Evolutionary conservation across 176 grass and related monocot genomes (phyloP), one percentile per base, ranked within the genome.

Genomic region (Phragmites australis): DNA sequence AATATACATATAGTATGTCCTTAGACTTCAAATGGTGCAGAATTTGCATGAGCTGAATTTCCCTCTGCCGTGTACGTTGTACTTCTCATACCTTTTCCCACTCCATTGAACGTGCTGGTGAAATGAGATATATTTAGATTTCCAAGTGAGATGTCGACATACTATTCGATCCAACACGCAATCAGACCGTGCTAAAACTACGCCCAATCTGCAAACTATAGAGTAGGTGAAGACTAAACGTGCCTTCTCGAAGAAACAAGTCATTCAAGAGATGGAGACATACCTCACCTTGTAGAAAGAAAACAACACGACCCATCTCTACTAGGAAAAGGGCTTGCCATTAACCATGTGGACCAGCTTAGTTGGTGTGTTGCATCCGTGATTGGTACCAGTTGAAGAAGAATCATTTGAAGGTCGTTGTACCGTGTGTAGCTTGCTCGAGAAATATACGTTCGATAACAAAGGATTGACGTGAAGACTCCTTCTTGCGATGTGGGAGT

Each of bases 201-300:
- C 58, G 41, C 67, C 15, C 65, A n/a, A 49, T 55, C 19, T 64
- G 31, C 77, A 54, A 71, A 72, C 26, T 56, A 63, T 12, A 47
- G 60, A 74, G 76, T 86, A 26, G 84, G 76, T 86, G 84, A 80
- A 80, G 84, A 86, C 68, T 86, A 80, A 78, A 23, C 9, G 67
- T 65, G 55, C 68, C 76, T 86, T 86, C 84, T 86, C 68, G 84
- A 86, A 65, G 84, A 74, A 80, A 80, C 48, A 79, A 72, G 68
- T 80, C 84, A 46, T 74, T 30, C 37, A 66, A 86, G 27, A 21
- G 45, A 72, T 79, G 0, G 47, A 31, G 83, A 85, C 75, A n/a
- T 75, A 9, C 26, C 65, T 78, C 75, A 13, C 83, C 17, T 64
- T 44, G 63, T 19, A 44, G 73, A 11, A 79, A 71, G 27, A 83